phyloP scores from a whole-genome alignment of 805 yeast species.

The Schizosaccharomyces japonicus region DNA sequence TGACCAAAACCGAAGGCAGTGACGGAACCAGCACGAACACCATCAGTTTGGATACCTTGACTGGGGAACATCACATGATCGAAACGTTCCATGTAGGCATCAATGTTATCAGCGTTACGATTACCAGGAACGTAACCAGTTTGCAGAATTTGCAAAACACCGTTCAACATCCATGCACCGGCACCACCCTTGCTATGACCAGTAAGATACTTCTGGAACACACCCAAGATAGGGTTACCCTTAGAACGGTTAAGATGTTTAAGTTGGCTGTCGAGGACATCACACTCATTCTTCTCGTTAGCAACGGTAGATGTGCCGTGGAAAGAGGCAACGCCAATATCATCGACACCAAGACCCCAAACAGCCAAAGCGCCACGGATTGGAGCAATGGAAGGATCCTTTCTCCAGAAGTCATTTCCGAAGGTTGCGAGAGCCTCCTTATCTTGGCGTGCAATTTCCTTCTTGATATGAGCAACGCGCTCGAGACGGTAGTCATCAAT shows the following conservation, averaged over 20 bases:
- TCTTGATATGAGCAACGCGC: slow-evolving; percentile 65
- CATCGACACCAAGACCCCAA: slow-evolving; percentile 80
- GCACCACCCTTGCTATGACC: slow-evolving; percentile 99
- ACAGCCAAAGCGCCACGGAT: slow-evolving; percentile 91
- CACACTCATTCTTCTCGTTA: slow-evolving; percentile 92
- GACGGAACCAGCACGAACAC: slow-evolving; percentile 87
- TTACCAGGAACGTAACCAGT: slow-evolving; percentile 93
- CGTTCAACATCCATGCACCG: slow-evolving; percentile 99
- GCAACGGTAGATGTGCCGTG: slow-evolving; percentile 98
- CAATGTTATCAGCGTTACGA: slow-evolving; percentile 94
- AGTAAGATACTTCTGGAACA: slow-evolving; percentile 94
- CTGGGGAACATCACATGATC: slow-evolving; percentile 87
- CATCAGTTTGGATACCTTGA: slow-evolving; percentile 78
- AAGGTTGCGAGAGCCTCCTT: slow-evolving; percentile 75
- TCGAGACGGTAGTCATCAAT: slow-evolving; percentile 37
- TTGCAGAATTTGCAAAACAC: slow-evolving; percentile 80
- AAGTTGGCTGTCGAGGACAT: slow-evolving; percentile 79
- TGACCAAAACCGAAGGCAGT: slow-evolving; percentile 99
- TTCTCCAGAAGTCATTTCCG: slow-evolving; percentile 83
- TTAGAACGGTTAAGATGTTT: slow-evolving; percentile 83
- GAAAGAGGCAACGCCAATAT: slow-evolving; percentile 88
- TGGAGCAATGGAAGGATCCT: slow-evolving; percentile 88
- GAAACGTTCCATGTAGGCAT: slow-evolving; percentile 53
- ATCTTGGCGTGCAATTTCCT: slow-evolving; percentile 66
- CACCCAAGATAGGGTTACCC: slow-evolving; percentile 95